Base-by-base conservation (phyloP, 106 monocot species). In the Dendrobium chrysotoxum region DNA sequence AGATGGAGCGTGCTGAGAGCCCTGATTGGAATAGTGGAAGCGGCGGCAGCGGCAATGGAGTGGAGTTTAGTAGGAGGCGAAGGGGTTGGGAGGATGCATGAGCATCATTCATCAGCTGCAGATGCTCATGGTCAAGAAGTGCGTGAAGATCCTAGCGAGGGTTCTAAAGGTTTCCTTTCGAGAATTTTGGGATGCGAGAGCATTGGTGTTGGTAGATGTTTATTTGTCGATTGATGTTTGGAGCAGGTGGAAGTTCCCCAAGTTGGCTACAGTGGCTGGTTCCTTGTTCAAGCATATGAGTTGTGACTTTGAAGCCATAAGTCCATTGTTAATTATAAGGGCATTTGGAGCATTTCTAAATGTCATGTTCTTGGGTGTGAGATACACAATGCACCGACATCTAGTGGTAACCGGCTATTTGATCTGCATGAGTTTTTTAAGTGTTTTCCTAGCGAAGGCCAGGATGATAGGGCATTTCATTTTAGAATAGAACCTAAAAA, bases 401-500 rank as follows among this genome's bases (percentile, higher is more conserved):
- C 79, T 61, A 40, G 28, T 68, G 80, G 81, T 53, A 81, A 78
- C 58, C 87, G 80, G 31, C 75, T 75, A 72, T 98, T 92, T 86
- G 89, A 95, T 81, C 89, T 98, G 76, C 91, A 94, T 86, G 92
- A 92, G 82, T 86, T 98, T 72, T 98, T 98, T 73, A 92, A 92
- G 78, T 78, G 77, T 70, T 83, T 98, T 64, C 94, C 98, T 75
- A 77, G 85, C 81, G 54, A 88, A 81, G 88, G 28, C 42, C 86
- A 72, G 81, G 88, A 85, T n/a, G 88, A 83, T 75, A 89, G 28
- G 75, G 31, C 72, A 9, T 25, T 54, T 25, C 81, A 79, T 53
- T 86, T 89, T 77, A 85, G 82, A 86, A 85, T 95, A 80, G 86
- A 54, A n/a, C 89, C 89, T 47, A 83, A 86, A 72, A 71, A 84